phyloP scores from a whole-genome alignment of 2,329 filamentous ascomycete species.

The Aspergillus neoniger region DNA sequence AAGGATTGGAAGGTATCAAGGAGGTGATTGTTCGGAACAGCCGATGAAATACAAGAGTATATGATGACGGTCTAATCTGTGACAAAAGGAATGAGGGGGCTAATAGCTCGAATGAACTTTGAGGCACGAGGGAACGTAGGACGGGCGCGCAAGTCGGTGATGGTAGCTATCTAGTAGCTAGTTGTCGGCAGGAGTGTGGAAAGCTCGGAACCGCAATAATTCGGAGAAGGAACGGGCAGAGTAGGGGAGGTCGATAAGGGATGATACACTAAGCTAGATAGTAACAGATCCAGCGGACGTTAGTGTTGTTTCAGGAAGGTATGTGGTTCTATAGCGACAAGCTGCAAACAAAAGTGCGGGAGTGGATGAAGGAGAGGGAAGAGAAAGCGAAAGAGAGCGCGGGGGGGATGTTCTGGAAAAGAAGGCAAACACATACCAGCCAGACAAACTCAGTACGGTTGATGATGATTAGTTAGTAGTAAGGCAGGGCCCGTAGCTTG shows the following conservation, averaged over 20 bases:
- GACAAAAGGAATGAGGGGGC: neutral
- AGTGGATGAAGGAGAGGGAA: slow-evolving; percentile 16
- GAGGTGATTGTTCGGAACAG: slow-evolving; percentile 2
- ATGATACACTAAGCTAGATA: slow-evolving; percentile 2
- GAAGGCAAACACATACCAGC: slow-evolving; percentile 9
- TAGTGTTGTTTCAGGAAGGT: slow-evolving; percentile 7
- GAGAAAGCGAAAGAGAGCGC: neutral
- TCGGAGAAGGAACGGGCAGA: slow-evolving; percentile 8
- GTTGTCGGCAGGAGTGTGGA: slow-evolving; percentile 2
- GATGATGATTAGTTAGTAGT: neutral
- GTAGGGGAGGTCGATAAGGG: slow-evolving; percentile 6
- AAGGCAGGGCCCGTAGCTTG: neutral
- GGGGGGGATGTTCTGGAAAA: neutral
- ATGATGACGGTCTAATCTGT: neutral
- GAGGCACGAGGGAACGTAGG: slow-evolving; percentile 6
- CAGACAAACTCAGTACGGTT: neutral
- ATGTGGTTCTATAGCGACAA: slow-evolving; percentile 21
- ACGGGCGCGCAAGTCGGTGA: neutral
- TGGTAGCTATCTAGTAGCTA: slow-evolving; percentile 1
- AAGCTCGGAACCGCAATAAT: slow-evolving; percentile 3
- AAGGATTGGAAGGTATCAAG: slow-evolving; percentile 10
- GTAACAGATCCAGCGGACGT: neutral
- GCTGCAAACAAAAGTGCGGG: neutral
- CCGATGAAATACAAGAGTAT: slow-evolving; percentile 5
- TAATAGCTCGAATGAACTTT: neutral